These are phyloP conservation scores for Lasiodiplodia hormozganensis DNA, from an alignment of 2,329 filamentous ascomycete genomes.

Conservation along the genomic window DNA sequence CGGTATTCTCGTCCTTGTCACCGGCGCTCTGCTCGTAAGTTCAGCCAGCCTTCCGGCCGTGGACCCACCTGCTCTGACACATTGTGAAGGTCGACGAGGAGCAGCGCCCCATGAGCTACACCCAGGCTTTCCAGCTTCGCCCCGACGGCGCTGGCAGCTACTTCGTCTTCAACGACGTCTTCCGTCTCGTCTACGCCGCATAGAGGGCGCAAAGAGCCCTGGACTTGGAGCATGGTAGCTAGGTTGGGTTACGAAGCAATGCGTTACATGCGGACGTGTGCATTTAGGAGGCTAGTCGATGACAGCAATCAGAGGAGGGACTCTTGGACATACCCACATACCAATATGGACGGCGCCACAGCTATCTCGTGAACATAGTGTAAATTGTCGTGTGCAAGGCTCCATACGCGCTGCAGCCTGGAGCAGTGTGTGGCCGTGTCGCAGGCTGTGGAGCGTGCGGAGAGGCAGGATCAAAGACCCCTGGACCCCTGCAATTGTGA, in stretches of 20 bases:
- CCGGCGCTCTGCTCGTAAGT: conserved; percentile 80
- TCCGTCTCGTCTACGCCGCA: conserved; percentile 78
- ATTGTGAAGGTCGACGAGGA: conserved; percentile 78
- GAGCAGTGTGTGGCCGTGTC: conserved; percentile 14
- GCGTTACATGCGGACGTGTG: conserved; percentile 14
- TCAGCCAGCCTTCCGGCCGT: not conserved
- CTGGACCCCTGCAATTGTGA: conserved; percentile 7
- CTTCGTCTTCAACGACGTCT: conserved; percentile 93
- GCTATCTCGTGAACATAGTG: conserved; percentile 18
- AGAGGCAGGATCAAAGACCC: conserved; percentile 4
- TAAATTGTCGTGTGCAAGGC: conserved; percentile 4
- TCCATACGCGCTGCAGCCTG: conserved; percentile 12
- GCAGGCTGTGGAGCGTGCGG: conserved; percentile 14
- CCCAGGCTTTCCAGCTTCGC: conserved; percentile 85
- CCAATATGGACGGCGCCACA: conserved; percentile 5
- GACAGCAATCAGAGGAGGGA: conserved; percentile 13
- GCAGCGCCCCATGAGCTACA: conserved; percentile 87
- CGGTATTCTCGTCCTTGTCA: conserved; percentile 85
- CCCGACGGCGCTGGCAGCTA: conserved; percentile 72
- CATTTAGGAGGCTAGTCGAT: conserved; percentile 26
- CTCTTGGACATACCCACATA: conserved; percentile 25
- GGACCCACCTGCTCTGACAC: not conserved
- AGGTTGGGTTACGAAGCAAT: conserved; percentile 14
- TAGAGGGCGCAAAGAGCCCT: conserved; percentile 33
- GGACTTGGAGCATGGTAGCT: not conserved